These are phyloP conservation scores for Sclerotinia spermophila DNA, from an alignment of 2,329 filamentous ascomycete species.

Conservation along the genomic window DNA sequence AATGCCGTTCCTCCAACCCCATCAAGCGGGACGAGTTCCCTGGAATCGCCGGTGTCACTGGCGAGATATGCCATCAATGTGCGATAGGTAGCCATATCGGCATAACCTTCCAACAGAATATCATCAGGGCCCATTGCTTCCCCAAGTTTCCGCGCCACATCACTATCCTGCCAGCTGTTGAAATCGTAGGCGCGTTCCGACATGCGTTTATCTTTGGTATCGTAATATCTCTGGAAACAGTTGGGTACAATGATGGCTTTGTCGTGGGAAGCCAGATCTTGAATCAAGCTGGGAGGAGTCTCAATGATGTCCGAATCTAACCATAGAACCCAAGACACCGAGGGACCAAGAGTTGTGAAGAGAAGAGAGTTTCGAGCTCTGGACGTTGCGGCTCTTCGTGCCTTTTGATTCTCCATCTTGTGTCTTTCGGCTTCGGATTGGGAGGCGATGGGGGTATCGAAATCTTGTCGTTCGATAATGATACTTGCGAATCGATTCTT, in stretches of 20 bases:
- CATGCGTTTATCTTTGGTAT: slow-evolving; percentile 64
- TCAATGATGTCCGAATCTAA: slow-evolving; percentile 90
- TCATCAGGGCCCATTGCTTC: slow-evolving; percentile 84
- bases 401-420: slow-evolving; percentile 86
- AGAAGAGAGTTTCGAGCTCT: slow-evolving; percentile 90
- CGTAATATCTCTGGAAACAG: slow-evolving; percentile 83
- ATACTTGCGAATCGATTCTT: slow-evolving; percentile 85
- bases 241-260: slow-evolving; percentile 93
- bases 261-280: slow-evolving; percentile 84
- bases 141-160: slow-evolving; percentile 70
- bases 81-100: slow-evolving; percentile 87
- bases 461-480: slow-evolving; percentile 93
- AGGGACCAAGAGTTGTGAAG: slow-evolving; percentile 88
- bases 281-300: slow-evolving; percentile 77
- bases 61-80: slow-evolving; percentile 85
- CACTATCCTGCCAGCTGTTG: slow-evolving; percentile 95
- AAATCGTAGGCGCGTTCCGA: slow-evolving; percentile 87
- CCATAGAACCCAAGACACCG: slow-evolving; percentile 96
- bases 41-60: slow-evolving; percentile 52
- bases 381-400: slow-evolving; percentile 82
- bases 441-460: slow-evolving; percentile 73
- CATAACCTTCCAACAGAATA: slow-evolving; percentile 88
- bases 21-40: slow-evolving; percentile 71
- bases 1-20: slow-evolving; percentile 91
- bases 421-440: slow-evolving; percentile 88